Evolutionary conservation across 139 green algal genomes (phyloP), one percentile per base, ranked within the genome.

Genomic region (Marvania coccoides): DNA sequence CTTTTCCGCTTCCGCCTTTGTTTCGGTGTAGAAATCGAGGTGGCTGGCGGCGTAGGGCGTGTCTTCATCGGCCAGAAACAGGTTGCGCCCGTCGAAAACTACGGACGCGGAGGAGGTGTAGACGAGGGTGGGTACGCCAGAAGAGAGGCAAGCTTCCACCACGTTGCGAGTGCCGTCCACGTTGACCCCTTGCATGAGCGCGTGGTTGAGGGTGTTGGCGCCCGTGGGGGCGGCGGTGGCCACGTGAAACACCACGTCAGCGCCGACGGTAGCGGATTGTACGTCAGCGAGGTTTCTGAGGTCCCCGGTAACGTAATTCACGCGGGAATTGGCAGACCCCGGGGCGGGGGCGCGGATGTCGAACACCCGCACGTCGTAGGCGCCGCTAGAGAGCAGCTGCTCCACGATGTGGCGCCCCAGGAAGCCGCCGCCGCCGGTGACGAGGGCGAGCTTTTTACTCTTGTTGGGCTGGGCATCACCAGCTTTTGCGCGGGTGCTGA

Each of bases 21-120:
- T 96, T 34, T 76, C 36, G 3, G 90, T 94, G 80, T 96, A 96
- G 73, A 87, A 90, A 65, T 96, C 90, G 61, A 93, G 81, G 47
- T 84, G 86, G 6, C 62, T 58, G 33, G 51, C 13, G 0, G 90
- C 86, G 58, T 96, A 96, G 1, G 82, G 74, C 12, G 48, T 38
- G 13, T 47, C 45, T 72, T 96, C 90, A 51, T 90, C 74, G 0
- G 81, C 88, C 24, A 67, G 59, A 10, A 80, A 19, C 42, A 96
- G 72, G 45, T 83, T 59, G 28, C 47, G 60, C n/a, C 90, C 90
- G 19, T 95, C 83, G 70, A 96, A 96, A 14, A 94, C 90, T 1
- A 96, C 90, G 29, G 80, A 90, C 15, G 89, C 85, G 4, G 73
- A 86, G 75, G 74, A 87, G 39, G 88, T 95, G 76, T 87, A 92